A percentile compares a stretch with the other conserved stretches of the same genome.
Conservation (phyloP, 1,139 yeast species). For the Geotrichum siamense region DNA sequence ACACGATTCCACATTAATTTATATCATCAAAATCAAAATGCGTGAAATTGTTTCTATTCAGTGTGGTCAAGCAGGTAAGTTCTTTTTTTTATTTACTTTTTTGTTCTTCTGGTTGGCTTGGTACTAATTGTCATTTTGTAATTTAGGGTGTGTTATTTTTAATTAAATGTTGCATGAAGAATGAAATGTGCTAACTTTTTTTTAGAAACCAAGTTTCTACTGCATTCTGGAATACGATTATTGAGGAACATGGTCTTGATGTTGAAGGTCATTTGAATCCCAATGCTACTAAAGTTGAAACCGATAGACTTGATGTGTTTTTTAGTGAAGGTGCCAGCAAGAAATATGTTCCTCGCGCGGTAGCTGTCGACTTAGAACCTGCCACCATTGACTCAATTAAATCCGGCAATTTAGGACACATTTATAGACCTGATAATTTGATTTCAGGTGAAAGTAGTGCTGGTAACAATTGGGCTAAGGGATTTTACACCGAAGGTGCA, state of each 20-base stretch:
- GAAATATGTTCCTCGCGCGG: conserved; percentile 44
- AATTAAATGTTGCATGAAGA: no score
- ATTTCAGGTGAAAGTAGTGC: conserved; percentile 42
- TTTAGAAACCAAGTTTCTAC: conserved; percentile 60
- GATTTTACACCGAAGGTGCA: conserved; percentile 44
- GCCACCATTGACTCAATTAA: conserved; percentile 42
- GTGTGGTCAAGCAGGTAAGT: conserved; percentile 41
- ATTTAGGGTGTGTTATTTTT: no score
- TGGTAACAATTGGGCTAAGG: conserved; percentile 47
- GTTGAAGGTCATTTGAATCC: conserved; percentile 39
- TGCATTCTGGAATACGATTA: conserved; percentile 64
- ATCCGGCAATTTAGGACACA: conserved; percentile 38
- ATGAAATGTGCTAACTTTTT: no score
- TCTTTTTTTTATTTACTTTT: neutral
- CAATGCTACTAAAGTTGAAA: conserved; percentile 18
- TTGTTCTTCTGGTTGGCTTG: neutral
- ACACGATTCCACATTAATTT: neutral
- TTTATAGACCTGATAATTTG: conserved; percentile 43
- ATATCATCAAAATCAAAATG: conserved; percentile 31
- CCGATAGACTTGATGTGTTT: conserved; percentile 31
- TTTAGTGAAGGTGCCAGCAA: conserved; percentile 34
- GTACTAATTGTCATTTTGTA: no score
- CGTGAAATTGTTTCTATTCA: conserved; percentile 41
- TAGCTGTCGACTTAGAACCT: conserved; percentile 42
- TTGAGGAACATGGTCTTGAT: conserved; percentile 60